Percentiles rank a stretch among this genome's conserved stretches.
Conservation (phyloP, 2,329 filamentous ascomycete species). For the Ceratocystis albifundus region DNA sequence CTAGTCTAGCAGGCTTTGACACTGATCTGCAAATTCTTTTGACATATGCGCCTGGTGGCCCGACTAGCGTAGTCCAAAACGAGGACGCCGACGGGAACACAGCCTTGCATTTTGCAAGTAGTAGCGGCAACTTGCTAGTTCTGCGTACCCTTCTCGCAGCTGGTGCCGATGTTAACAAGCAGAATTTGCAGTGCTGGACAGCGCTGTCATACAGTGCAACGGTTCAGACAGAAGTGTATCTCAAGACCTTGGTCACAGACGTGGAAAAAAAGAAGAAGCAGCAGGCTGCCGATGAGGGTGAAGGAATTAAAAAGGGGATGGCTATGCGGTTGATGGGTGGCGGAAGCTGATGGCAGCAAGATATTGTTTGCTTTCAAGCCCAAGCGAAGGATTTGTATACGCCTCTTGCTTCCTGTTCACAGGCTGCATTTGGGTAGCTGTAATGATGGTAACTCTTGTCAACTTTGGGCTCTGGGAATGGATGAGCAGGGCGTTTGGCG, state of each 20-base stretch:
- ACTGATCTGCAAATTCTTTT: slow-evolving; percentile 54
- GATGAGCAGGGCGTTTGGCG: background rate
- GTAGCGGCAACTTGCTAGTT: slow-evolving; percentile 67
- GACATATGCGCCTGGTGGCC: slow-evolving; percentile 47
- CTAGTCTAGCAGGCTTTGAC: slow-evolving; percentile 48
- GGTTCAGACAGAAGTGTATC: slow-evolving; percentile 72
- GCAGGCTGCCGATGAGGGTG: slow-evolving; percentile 31
- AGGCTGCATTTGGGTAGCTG: background rate
- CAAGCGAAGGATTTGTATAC: background rate
- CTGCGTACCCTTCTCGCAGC: slow-evolving; percentile 65
- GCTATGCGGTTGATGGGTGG: slow-evolving; percentile 35
- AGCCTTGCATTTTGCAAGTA: slow-evolving; percentile 73
- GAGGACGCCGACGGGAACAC: slow-evolving; percentile 70
- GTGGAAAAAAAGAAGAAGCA: slow-evolving; percentile 44
- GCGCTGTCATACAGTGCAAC: slow-evolving; percentile 74
- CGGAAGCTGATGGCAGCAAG: slow-evolving; percentile 21
- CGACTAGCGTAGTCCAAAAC: slow-evolving; percentile 42
- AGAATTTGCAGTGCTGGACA: slow-evolving; percentile 70
- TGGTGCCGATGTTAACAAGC: slow-evolving; percentile 60
- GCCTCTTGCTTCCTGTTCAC: background rate
- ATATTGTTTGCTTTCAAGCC: background rate
- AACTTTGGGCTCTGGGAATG: background rate
- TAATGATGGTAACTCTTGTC: background rate
- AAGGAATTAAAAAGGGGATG: slow-evolving; percentile 34
- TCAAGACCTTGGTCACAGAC: slow-evolving; percentile 65